Base-by-base conservation (phyloP, 2,329 filamentous ascomycete species). In the Hymenoscyphus repandus region DNA sequence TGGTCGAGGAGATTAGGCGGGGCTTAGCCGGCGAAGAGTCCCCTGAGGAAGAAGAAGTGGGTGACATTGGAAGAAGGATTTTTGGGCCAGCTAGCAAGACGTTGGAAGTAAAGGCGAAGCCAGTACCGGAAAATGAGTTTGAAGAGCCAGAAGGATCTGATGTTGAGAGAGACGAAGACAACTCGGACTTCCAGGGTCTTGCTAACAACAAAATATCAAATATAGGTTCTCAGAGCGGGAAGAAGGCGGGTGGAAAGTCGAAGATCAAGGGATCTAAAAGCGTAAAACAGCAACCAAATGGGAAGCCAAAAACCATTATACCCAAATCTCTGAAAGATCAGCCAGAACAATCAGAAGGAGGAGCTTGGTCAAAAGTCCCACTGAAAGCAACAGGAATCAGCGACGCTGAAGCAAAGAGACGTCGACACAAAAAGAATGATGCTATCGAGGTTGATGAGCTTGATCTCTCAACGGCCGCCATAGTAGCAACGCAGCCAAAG, bases 1-100 rank as follows among this genome's bases (percentile, higher is more conserved):
- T 89, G 50, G 72, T 89, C 11, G 77, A 75, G 38, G 76, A 82
- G 59, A 80, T 96, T 44, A 78, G 84, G 44, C 80, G 82, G 50
- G 86, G 92, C 43, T 74, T 96, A 18, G 74, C 75, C 45, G 77
- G 76, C 2, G 78, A 79, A 38, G 83, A 84, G 27, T 84, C 82
- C 5, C 75, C 80, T 17, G 72, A 71, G n/a, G 74, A 74, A 58
- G 73, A 72, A 39, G 79, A 80, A 32, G 76, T 78, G 43, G 69
- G 72, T 3, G 74, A 85, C 53, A 72, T 85, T 45, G 91, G 91
- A 11, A 83, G 92, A 54, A 78, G 82, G 56, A 79, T 77, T 45
- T 92, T 84, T 61, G 87, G 86, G 20, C 79, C 77, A n/a, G 65
- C 63, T 18, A 66, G 52, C 67, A 69, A 57, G 69, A 69, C 56